Evolutionary conservation across 306 rosid species (phyloP).

Genomic region (Acacia melanoxylon): DNA sequence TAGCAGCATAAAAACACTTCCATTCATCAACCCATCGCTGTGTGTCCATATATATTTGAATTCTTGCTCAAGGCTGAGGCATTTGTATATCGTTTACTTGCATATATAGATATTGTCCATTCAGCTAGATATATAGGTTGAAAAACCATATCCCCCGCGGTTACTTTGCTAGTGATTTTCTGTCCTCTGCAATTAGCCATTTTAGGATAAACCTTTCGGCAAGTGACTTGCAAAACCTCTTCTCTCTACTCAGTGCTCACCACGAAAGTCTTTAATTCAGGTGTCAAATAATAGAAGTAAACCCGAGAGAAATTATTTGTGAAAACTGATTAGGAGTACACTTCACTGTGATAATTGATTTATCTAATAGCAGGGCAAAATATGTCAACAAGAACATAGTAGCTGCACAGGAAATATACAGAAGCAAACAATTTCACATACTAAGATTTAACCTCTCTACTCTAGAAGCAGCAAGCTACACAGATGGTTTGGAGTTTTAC

Average conservation of each 20-base stretch:
- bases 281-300: not conserved
- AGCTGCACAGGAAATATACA: not conserved
- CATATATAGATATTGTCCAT: too few species aligned
- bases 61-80: too few species aligned
- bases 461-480: not conserved
- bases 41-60: too few species aligned
- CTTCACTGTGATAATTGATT: not conserved
- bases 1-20: too few species aligned
- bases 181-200: constrained; percentile 39
- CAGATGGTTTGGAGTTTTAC: too few species aligned
- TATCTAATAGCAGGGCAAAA: not conserved
- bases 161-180: too few species aligned
- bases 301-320: not conserved
- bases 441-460: not conserved
- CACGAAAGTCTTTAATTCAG: not conserved
- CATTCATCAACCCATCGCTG: too few species aligned
- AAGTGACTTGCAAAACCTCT: constrained; percentile 30
- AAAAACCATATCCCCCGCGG: too few species aligned
- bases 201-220: constrained; percentile 35
- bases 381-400: not conserved
- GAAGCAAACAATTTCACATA: too few species aligned
- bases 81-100: too few species aligned
- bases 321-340: constrained; percentile 1
- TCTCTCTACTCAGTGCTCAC: constrained; percentile 53
- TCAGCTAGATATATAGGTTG: too few species aligned